phyloP scores from a whole-genome alignment of 2,329 filamentous ascomycete species.

The Neonectria faginata region DNA sequence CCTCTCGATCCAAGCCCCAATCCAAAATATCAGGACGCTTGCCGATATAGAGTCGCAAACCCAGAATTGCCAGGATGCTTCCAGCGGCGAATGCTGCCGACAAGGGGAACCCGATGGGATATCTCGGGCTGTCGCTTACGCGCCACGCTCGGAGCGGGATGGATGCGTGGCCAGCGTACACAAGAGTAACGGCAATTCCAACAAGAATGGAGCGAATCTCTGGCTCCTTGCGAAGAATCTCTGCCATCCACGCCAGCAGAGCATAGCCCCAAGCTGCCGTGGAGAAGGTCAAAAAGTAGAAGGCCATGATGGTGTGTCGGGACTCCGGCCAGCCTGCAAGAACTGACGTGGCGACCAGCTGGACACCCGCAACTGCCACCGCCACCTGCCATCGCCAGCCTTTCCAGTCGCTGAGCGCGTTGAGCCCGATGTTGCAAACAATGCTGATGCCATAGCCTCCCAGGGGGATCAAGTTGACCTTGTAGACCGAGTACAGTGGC shows the following conservation, averaged over 20 bases:
- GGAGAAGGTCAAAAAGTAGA: slow-evolving; percentile 52
- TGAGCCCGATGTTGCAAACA: slow-evolving; percentile 65
- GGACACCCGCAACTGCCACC: slow-evolving; percentile 58
- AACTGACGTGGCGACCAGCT: slow-evolving; percentile 49
- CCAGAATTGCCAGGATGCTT: slow-evolving; percentile 38
- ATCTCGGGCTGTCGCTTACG: slow-evolving; percentile 36
- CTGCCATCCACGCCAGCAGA: slow-evolving; percentile 47
- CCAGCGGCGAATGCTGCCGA: slow-evolving; percentile 37
- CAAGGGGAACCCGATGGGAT: slow-evolving; percentile 37
- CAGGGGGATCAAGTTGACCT: slow-evolving; percentile 65
- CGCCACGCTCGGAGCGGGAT: slow-evolving; percentile 41
- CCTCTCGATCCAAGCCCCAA: slow-evolving; percentile 33
- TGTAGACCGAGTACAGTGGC: slow-evolving; percentile 47
- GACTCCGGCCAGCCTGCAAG: slow-evolving; percentile 40
- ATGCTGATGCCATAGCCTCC: slow-evolving; percentile 54
- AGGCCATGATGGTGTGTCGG: slow-evolving; percentile 46
- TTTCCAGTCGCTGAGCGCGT: slow-evolving; percentile 62
- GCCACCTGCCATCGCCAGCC: slow-evolving; percentile 63
- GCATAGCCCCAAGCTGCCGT: slow-evolving; percentile 50
- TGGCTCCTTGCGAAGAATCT: slow-evolving; percentile 47
- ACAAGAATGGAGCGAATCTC: slow-evolving; percentile 43
- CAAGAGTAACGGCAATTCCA: slow-evolving; percentile 35
- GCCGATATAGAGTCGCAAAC: slow-evolving; percentile 34
- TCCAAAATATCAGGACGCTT: slow-evolving; percentile 30
- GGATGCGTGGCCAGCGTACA: slow-evolving; percentile 39